Base-by-base conservation (phyloP, 768 basidiomycete species). In the Crepidotus variabilis region DNA sequence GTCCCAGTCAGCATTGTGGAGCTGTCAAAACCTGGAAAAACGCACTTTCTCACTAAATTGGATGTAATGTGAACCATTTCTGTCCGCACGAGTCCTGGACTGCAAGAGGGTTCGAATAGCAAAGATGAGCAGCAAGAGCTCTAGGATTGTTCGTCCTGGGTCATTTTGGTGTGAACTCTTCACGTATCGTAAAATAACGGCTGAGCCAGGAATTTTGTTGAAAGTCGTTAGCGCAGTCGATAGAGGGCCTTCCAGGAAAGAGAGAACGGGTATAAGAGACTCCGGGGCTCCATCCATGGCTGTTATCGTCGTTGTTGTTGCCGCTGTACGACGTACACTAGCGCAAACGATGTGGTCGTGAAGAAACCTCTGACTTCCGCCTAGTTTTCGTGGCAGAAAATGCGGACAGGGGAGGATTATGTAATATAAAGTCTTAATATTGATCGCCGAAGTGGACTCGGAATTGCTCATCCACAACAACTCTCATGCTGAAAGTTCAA, bases 101-200 rank as follows among this genome's bases (percentile, higher is more conserved):
- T 95, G 93, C 45, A 97, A 69, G n/a, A 98, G 75, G 0, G 96
- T 98, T 55, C 92, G 76, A 52, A 98, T 81, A 20, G 92, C 94
- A 64, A 98, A 97, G 47, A 92, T 76, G 53, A 94, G 69, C 34
- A 99, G 82, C 50, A 96, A 84, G 20, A 98, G 69, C 72, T 99
- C 97, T 51, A 99, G 82, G 8, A 98, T 63, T 0, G 93, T 94
- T 53, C 97, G 80, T 32, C 90, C 92, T 1, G 97, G 97, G 72
- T 99, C 97, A 68, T 99, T 90, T 71, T 92, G 90, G 71, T 99
- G 95, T 0, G 92, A 95, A 24, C 91, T 93, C 73, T 84, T 88
- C 75, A 98, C 90, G 69, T 97, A 97, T 63, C 95, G 90, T 59
- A 90, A 83, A 59, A 93, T 72, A 57, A 94, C 88, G 2, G 87